Evolutionary conservation across 495 filamentous ascomycete genomes (phyloP).

Genomic region (Penicillium cinerascens): DNA sequence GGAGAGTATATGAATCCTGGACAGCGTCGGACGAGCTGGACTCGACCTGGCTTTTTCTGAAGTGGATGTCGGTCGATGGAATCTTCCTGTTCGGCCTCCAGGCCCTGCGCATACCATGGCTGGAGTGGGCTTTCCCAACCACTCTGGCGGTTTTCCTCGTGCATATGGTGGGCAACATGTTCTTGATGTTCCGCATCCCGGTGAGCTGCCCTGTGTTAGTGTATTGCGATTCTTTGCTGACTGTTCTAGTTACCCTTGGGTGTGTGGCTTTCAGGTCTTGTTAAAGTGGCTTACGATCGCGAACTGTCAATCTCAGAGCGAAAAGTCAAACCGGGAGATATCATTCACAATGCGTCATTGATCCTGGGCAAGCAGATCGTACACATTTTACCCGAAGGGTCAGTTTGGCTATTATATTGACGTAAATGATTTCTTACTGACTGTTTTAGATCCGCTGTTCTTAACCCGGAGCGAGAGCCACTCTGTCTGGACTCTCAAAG

Average conservation of each 20-base stretch:
- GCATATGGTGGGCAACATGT: slow-evolving; percentile 69
- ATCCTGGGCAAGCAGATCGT: slow-evolving; percentile 95
- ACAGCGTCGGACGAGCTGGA: slow-evolving; percentile 72
- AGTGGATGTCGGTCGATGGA: slow-evolving; percentile 84
- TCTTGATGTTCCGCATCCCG: slow-evolving; percentile 89
- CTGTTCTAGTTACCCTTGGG: slow-evolving; percentile 56
- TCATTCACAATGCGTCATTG: slow-evolving; percentile 84
- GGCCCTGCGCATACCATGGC: slow-evolving; percentile 85
- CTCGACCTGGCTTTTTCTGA: slow-evolving; percentile 82
- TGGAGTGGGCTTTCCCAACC: slow-evolving; percentile 77
- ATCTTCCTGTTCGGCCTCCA: slow-evolving; percentile 83
- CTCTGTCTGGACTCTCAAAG: slow-evolving; percentile 72
- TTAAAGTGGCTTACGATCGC: slow-evolving; percentile 78
- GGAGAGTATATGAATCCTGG: slow-evolving; percentile 81
- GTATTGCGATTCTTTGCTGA: slow-evolving; percentile 15
- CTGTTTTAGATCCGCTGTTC: slow-evolving; percentile 65
- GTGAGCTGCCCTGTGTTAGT: slow-evolving; percentile 42
- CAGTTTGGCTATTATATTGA: slow-evolving; percentile 23
- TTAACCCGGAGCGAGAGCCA: slow-evolving; percentile 73
- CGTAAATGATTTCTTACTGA: slow-evolving; percentile 12
- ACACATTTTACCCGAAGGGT: slow-evolving; percentile 95
- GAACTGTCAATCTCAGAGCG: slow-evolving; percentile 87
- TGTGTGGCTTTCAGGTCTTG: slow-evolving; percentile 61
- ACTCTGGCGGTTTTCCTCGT: slow-evolving; percentile 61
- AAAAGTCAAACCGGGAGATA: slow-evolving; percentile 78